Conservation (phyloP, 2,329 filamentous ascomycete species). For the Aspergillus pseudonomiae region DNA sequence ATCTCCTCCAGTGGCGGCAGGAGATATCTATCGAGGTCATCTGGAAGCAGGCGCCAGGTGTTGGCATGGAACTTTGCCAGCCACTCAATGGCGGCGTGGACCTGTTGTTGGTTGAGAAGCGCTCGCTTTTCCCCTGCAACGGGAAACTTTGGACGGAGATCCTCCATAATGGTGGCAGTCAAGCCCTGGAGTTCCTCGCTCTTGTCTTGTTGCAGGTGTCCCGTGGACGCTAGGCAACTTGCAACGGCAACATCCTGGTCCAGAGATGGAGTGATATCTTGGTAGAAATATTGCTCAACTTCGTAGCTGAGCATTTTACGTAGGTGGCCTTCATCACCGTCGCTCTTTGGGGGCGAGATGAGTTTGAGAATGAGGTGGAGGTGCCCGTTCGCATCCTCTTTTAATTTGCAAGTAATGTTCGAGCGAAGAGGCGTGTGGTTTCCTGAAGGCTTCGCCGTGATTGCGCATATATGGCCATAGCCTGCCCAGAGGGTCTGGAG, state of each 20-base stretch:
- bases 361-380: conserved; percentile 60
- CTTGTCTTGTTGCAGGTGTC: conserved; percentile 23
- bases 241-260: conserved; percentile 52
- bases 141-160: conserved; percentile 58
- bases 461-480: conserved; percentile 58
- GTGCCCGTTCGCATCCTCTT: background rate
- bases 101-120: conserved; percentile 52
- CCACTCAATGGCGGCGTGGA: conserved; percentile 62
- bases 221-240: conserved; percentile 52
- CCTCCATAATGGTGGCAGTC: conserved; percentile 61
- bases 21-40: conserved; percentile 29
- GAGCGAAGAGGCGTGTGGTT: conserved; percentile 5
- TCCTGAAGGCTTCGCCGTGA: conserved; percentile 48
- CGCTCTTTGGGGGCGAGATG: conserved; percentile 55
- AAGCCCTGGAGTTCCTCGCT: conserved; percentile 32
- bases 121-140: conserved; percentile 50
- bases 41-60: conserved; percentile 48
- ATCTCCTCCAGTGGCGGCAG: conserved; percentile 61
- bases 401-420: background rate
- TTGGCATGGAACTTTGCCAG: conserved; percentile 63
- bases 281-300: conserved; percentile 69
- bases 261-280: conserved; percentile 56
- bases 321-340: conserved; percentile 61
- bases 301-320: conserved; percentile 70
- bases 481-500: conserved; percentile 53